These are phyloP conservation scores for Nakazawaea laoshanensis DNA, from an alignment of 805 yeast species.

Conservation along the genomic window DNA sequence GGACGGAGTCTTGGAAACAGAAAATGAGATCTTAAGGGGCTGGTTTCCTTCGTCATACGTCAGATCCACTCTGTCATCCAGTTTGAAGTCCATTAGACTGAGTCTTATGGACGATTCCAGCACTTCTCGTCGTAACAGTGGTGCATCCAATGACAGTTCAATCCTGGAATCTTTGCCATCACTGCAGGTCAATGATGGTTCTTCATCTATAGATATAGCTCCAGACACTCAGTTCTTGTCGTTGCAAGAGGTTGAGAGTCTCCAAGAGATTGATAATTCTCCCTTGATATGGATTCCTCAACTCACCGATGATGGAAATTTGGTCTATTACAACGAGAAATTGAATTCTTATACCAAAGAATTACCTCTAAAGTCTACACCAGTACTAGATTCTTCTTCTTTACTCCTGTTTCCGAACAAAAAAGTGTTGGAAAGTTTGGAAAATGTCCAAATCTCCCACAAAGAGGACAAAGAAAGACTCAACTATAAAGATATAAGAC, in stretches of 20 bases:
- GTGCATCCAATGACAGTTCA: conserved; percentile 24
- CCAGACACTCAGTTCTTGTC: too few relatives aligned
- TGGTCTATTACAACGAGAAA: conserved; percentile 52
- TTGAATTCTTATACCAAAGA: conserved; percentile 51
- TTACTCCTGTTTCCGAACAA: conserved; percentile 7
- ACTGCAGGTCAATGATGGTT: too few relatives aligned
- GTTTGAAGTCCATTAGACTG: conserved; percentile 1
- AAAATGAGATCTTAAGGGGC: conserved; percentile 48
- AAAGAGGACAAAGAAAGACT: conserved; percentile 6
- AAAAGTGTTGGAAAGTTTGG: conserved; percentile 3
- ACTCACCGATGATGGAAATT: conserved; percentile 43
- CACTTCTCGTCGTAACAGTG: conserved; percentile 31
- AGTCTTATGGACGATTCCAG: background rate
- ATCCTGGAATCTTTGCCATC: conserved; percentile 6
- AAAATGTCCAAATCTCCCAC: conserved; percentile 1
- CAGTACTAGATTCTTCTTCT: conserved; percentile 6
- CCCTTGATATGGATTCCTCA: conserved; percentile 55
- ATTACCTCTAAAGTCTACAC: conserved; percentile 39
- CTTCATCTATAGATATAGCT: too few relatives aligned
- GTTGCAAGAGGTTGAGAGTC: too few relatives aligned
- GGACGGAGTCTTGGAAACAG: conserved; percentile 59
- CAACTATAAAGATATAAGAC: conserved; percentile 1
- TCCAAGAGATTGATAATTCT: too few relatives aligned
- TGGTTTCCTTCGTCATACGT: conserved; percentile 78
- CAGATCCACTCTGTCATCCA: conserved; percentile 19